These are phyloP conservation scores for Boletus bicolor DNA, from an alignment of 768 basidiomycete genomes.

Conservation along the genomic window DNA sequence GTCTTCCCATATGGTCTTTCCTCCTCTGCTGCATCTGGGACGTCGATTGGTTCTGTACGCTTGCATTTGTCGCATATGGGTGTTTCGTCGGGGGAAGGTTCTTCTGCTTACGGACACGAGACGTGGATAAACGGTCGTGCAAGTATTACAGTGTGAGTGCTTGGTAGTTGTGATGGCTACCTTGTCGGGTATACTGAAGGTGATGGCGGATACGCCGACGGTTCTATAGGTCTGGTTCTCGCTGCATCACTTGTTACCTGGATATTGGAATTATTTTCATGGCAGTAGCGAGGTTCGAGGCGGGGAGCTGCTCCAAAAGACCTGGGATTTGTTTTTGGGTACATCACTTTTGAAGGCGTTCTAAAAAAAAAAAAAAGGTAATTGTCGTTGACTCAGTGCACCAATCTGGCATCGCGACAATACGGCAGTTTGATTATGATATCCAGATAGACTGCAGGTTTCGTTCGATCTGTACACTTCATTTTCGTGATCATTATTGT, in stretches of 20 bases:
- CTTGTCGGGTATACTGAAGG: background rate
- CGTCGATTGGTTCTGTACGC: constrained; percentile 25
- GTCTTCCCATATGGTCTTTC: constrained; percentile 38
- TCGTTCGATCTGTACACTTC: no score
- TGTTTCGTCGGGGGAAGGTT: constrained; percentile 35
- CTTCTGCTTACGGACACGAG: constrained; percentile 26
- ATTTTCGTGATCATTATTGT: no score
- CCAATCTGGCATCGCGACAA: no score
- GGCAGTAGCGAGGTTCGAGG: constrained; percentile 8
- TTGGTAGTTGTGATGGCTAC: background rate
- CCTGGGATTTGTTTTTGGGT: constrained; percentile 21
- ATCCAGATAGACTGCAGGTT: no score
- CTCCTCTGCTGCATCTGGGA: constrained; percentile 36
- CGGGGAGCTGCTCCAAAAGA: constrained; percentile 19
- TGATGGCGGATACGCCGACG: no score
- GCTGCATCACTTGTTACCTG: constrained; percentile 33
- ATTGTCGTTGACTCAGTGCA: no score
- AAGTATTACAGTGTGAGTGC: constrained; percentile 27
- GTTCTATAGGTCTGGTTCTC: constrained; percentile 14
- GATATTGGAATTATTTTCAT: constrained; percentile 36
- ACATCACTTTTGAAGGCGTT: constrained; percentile 1
- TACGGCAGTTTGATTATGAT: no score
- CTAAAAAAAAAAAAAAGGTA: background rate
- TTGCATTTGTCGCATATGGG: constrained; percentile 31
- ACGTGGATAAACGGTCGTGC: constrained; percentile 35